Conservation (phyloP, 1,139 yeast species). For the Taphrina communis region DNA sequence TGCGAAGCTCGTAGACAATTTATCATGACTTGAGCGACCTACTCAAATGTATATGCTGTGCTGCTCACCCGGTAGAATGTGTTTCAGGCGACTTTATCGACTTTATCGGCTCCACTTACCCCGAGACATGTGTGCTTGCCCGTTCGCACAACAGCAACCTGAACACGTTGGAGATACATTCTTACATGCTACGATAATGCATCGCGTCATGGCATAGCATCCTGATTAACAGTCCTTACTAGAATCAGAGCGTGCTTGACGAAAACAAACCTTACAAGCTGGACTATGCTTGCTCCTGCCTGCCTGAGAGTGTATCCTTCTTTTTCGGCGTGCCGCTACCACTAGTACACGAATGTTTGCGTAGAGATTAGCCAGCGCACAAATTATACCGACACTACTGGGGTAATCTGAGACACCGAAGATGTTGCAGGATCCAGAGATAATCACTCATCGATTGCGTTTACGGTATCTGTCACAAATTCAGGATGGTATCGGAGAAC, state of each 20-base stretch:
- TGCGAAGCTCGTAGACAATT: too few relatives aligned
- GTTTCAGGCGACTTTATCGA: background rate
- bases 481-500: conserved; percentile 46
- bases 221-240: too few relatives aligned
- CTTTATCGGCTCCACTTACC: conserved; percentile 1
- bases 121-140: conserved; percentile 2
- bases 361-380: too few relatives aligned
- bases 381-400: too few relatives aligned
- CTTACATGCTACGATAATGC: background rate
- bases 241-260: too few relatives aligned
- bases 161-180: background rate
- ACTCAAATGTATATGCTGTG: background rate
- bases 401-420: background rate
- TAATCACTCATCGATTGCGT: conserved; percentile 44
- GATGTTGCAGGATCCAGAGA: conserved; percentile 40
- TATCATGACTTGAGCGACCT: background rate
- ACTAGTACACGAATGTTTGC: too few relatives aligned
- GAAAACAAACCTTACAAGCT: too few relatives aligned
- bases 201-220: background rate
- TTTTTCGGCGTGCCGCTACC: too few relatives aligned
- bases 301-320: too few relatives aligned
- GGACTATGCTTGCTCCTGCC: too few relatives aligned
- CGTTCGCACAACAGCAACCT: background rate
- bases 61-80: background rate
- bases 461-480: conserved; percentile 44